phyloP scores from a whole-genome alignment of 1,284 basidiomycete species.

The Veloboletus limbatus region DNA sequence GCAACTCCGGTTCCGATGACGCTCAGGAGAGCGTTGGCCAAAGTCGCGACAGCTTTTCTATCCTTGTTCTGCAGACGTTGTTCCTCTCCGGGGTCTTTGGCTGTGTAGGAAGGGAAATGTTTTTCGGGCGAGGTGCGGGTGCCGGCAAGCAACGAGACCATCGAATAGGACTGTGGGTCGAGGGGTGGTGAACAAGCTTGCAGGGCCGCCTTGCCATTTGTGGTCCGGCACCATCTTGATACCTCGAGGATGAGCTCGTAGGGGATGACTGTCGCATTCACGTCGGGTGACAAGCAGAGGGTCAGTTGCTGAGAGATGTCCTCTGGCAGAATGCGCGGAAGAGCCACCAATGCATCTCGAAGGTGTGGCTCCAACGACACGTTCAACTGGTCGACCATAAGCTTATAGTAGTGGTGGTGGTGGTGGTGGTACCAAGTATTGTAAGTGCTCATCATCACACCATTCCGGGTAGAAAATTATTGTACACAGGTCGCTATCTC shows the following conservation, averaged over 20 bases:
- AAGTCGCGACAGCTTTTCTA: slow-evolving; percentile 60
- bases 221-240: slow-evolving; percentile 66
- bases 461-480: not conserved
- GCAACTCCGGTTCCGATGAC: slow-evolving; percentile 63
- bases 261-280: slow-evolving; percentile 46
- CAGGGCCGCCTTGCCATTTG: slow-evolving; percentile 45
- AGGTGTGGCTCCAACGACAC: slow-evolving; percentile 71
- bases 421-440: no score
- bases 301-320: slow-evolving; percentile 43
- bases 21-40: slow-evolving; percentile 70
- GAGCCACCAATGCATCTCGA: slow-evolving; percentile 42
- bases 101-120: slow-evolving; percentile 51
- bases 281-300: slow-evolving; percentile 31
- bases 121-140: slow-evolving; percentile 70
- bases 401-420: no score
- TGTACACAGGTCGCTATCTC: not conserved
- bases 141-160: slow-evolving; percentile 74
- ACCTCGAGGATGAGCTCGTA: slow-evolving; percentile 56
- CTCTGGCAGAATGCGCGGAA: slow-evolving; percentile 46
- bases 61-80: slow-evolving; percentile 46
- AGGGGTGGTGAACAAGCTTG: slow-evolving; percentile 43
- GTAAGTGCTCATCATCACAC: no score
- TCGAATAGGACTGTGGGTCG: slow-evolving; percentile 54
- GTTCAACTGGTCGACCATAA: slow-evolving; percentile 40
- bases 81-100: slow-evolving; percentile 42